Conservation (phyloP, 2,329 filamentous ascomycete species). For the Colletotrichum somersetense region DNA sequence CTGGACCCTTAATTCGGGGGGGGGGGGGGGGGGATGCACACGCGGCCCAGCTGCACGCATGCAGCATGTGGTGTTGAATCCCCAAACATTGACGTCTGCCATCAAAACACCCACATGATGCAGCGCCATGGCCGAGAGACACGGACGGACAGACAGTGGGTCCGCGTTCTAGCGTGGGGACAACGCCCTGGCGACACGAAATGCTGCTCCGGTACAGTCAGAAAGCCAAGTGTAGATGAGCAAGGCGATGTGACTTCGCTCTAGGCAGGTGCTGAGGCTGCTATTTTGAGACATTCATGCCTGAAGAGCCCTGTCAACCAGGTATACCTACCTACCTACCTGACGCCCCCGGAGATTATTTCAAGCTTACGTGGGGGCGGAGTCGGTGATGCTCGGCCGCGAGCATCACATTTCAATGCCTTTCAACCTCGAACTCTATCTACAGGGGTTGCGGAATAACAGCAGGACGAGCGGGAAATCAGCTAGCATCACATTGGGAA, state of each 20-base stretch:
- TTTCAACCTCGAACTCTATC: background rate
- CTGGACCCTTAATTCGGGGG: constrained; percentile 7
- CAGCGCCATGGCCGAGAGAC: constrained; percentile 23
- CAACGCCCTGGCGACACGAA: constrained; percentile 21
- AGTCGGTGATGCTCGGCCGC: background rate
- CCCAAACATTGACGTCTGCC: constrained; percentile 7
- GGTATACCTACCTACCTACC: too few species aligned
- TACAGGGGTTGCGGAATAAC: background rate
- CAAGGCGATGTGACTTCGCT: constrained; percentile 1
- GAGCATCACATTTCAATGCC: background rate
- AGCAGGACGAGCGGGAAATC: background rate
- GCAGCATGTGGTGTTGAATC: background rate
- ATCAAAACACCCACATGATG: background rate
- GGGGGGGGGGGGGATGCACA: background rate
- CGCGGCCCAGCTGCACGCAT: background rate
- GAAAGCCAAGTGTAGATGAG: background rate
- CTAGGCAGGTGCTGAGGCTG: background rate
- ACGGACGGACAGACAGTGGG: constrained; percentile 29
- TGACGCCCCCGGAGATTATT: background rate
- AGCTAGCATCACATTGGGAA: background rate
- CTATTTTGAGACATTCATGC: background rate
- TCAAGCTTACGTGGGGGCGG: background rate
- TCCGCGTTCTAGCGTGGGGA: constrained; percentile 12
- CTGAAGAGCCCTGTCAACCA: background rate
- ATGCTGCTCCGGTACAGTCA: constrained; percentile 4